Percentiles rank a stretch among this genome's conserved stretches.
phyloP scores from a whole-genome alignment of 1,284 basidiomycete species.

The Trichosporon sp. region DNA sequence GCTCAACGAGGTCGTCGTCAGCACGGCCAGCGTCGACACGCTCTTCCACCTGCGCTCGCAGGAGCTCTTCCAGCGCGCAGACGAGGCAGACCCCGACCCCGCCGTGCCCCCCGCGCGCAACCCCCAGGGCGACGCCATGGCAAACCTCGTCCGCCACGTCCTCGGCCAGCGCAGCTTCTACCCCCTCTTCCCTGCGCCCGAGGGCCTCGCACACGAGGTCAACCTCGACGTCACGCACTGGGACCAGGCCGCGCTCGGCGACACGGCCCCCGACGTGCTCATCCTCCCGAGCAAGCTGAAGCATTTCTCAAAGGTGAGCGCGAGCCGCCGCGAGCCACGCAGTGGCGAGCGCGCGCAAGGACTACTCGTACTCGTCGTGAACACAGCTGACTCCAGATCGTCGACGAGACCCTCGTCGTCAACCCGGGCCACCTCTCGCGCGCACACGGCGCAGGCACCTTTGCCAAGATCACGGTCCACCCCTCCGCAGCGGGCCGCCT shows the following conservation, averaged over 20 bases:
- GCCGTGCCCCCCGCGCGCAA: slow-evolving; percentile 37
- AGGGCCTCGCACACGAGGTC: slow-evolving; percentile 67
- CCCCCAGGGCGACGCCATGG: slow-evolving; percentile 66
- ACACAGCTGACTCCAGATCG: slow-evolving; percentile 32
- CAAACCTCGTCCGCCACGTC: slow-evolving; percentile 70
- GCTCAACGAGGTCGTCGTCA: slow-evolving; percentile 78
- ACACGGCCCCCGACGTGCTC: slow-evolving; percentile 68
- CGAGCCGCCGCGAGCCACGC: background rate
- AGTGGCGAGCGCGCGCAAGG: background rate
- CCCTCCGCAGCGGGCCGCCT: slow-evolving; percentile 32
- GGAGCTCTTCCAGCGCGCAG: slow-evolving; percentile 68
- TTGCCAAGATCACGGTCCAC: slow-evolving; percentile 46
- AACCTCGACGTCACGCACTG: slow-evolving; percentile 80
- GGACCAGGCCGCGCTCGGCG: slow-evolving; percentile 47
- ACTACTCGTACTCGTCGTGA: background rate
- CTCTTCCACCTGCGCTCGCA: slow-evolving; percentile 84
- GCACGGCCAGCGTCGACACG: slow-evolving; percentile 72
- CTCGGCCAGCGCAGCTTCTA: slow-evolving; percentile 91
- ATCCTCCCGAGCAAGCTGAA: slow-evolving; percentile 78
- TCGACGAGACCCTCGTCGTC: slow-evolving; percentile 49
- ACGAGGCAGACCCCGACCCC: slow-evolving; percentile 59
- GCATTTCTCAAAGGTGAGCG: slow-evolving; percentile 72
- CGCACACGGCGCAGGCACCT: slow-evolving; percentile 46
- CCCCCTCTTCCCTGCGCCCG: slow-evolving; percentile 83
- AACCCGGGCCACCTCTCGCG: slow-evolving; percentile 47